phyloP scores from a whole-genome alignment of 495 filamentous ascomycete genomes.

The Glonium stellatum region DNA sequence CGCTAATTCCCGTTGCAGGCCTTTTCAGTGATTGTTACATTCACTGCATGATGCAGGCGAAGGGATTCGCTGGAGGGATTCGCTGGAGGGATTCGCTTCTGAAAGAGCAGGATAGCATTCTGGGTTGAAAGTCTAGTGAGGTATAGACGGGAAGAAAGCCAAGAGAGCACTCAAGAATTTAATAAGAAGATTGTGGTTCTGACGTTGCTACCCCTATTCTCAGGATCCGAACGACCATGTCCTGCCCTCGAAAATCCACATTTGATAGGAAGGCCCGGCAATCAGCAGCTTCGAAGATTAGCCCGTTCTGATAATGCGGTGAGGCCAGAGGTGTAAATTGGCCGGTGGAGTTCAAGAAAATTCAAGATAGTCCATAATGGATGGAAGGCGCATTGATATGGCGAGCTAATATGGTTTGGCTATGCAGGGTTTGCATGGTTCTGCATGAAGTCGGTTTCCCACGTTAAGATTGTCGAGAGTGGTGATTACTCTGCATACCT shows the following conservation, averaged over 20 bases:
- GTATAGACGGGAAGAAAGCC: neutral
- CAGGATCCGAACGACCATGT: neutral
- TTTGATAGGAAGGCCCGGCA: neutral
- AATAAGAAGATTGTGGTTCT: too few species aligned
- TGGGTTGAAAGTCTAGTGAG: neutral
- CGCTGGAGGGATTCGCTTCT: neutral
- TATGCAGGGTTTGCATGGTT: too few species aligned
- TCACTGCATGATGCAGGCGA: constrained; percentile 2
- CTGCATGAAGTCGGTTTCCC: too few species aligned
- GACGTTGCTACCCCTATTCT: neutral
- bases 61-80: neutral
- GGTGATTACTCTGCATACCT: too few species aligned
- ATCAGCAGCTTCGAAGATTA: neutral
- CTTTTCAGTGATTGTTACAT: neutral
- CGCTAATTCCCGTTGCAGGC: neutral
- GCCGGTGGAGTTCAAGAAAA: too few species aligned
- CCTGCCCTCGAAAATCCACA: neutral
- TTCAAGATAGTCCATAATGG: too few species aligned
- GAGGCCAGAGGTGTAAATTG: too few species aligned
- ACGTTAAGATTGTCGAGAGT: too few species aligned
- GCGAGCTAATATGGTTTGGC: too few species aligned
- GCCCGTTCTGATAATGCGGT: too few species aligned
- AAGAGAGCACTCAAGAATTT: too few species aligned
- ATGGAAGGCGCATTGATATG: too few species aligned
- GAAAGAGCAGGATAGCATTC: neutral